Evolutionary conservation across 2,329 filamentous ascomycete species (phyloP), one percentile per base, ranked within the genome.

Genomic region (Juglanconis sp.): DNA sequence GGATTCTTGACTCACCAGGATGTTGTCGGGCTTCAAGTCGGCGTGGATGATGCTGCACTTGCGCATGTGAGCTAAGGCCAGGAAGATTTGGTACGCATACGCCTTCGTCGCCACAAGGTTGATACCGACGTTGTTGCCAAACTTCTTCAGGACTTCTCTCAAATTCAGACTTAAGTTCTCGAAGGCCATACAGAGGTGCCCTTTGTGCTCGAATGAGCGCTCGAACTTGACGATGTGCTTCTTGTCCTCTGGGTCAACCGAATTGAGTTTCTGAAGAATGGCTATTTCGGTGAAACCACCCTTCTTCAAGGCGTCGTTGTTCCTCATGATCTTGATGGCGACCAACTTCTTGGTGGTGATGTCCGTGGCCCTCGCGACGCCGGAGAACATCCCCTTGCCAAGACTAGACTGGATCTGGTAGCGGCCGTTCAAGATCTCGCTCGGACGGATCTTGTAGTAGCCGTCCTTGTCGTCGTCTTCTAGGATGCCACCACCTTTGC

Each of bases 1-100:
- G 32, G 42, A 44, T 24, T 15, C 15, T 5, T 59, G n/a, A 63
- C 80, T 67, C 72, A 88, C 92, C 69, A 99, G 79, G 60, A 99
- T 94, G 69, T 99, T 99, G 83, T 99, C 95, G 8, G 95, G 95
- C 76, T 99, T 99, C 68, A 99, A 75, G 80, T 99, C 95, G 13
- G 94, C 93, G 72, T 99, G 95, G 56, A 99, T 85, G 71, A 99
- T 91, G 73, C 92, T 92, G 78, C 91, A 96, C 71, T 92, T 94
- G 68, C 92, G 89, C 79, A 99, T 85, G 69, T 97, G 87, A 68
- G 88, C 89, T 56, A 99, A 78, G 2, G 92, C 92, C 34, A 96
- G 81, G 73, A 99, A 97, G 73, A 96, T 96, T 75, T 99, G 95
- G 69, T 93, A 89, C 4, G 94, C 91, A 71, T 97, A 99, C 15